Evolutionary conservation across 805 yeast genomes (phyloP).

Genomic region (Lachancea waltii): DNA sequence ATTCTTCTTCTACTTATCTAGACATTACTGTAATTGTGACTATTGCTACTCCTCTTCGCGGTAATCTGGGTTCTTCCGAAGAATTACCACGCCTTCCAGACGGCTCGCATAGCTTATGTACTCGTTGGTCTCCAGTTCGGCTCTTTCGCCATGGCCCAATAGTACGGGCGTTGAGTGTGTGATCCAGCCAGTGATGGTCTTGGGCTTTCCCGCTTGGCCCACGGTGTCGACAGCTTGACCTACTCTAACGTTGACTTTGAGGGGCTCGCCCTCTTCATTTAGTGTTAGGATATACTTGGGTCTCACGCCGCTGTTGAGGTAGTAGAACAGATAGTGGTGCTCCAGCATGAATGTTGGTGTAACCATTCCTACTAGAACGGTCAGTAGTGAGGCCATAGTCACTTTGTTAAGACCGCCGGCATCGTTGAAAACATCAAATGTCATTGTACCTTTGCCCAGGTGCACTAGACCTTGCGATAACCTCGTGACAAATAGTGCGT

Average conservation of each 20-base stretch:
- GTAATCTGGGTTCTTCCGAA: constrained; percentile 84
- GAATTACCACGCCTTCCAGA: constrained; percentile 88
- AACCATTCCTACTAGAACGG: constrained; percentile 74
- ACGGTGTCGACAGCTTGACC: constrained; percentile 99
- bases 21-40: neutral
- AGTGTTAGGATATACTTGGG: constrained; percentile 92
- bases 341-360: constrained; percentile 82
- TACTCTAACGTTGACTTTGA: constrained; percentile 93
- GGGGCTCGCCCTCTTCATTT: constrained; percentile 82
- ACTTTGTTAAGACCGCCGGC: constrained; percentile 82
- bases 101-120: constrained; percentile 75
- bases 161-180: constrained; percentile 97
- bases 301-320: constrained; percentile 79
- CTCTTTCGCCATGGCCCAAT: constrained; percentile 89
- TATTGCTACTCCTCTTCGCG: constrained; percentile 49
- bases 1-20: neutral
- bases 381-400: constrained; percentile 80
- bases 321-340: constrained; percentile 79
- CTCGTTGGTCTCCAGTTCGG: constrained; percentile 87
- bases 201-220: constrained; percentile 98
- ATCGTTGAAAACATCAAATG: constrained; percentile 85
- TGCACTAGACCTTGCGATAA: constrained; percentile 93
- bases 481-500: constrained; percentile 86
- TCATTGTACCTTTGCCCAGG: constrained; percentile 91
- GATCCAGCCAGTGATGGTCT: constrained; percentile 99